A percentile compares a stretch with the other conserved stretches of the same genome.
Conservation (phyloP, 2,329 filamentous ascomycete species). For the Nemania bipapillata region DNA sequence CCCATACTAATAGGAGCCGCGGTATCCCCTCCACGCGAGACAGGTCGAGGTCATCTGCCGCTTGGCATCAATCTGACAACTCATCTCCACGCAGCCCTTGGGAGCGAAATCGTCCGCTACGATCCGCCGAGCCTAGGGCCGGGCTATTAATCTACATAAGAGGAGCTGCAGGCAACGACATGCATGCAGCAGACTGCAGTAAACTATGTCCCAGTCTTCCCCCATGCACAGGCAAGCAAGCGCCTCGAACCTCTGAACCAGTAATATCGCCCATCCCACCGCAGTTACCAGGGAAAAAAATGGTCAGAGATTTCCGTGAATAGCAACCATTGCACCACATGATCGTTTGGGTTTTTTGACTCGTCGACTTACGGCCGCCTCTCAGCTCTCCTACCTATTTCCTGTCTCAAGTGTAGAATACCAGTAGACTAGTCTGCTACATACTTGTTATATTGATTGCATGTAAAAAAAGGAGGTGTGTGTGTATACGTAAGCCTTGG, state of each 20-base stretch:
- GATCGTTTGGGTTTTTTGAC: slow-evolving; percentile 33
- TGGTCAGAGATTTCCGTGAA: slow-evolving; percentile 32
- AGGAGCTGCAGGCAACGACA: slow-evolving; percentile 36
- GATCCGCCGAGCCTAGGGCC: slow-evolving; percentile 36
- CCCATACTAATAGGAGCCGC: slow-evolving; percentile 19
- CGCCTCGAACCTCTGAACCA: slow-evolving; percentile 30
- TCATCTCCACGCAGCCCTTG: slow-evolving; percentile 29
- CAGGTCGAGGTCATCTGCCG: slow-evolving; percentile 35
- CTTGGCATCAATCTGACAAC: slow-evolving; percentile 35
- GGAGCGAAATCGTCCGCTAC: slow-evolving; percentile 27
- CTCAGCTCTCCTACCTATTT: slow-evolving; percentile 25
- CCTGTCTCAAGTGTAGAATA: too few relatives aligned
- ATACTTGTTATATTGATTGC: too few relatives aligned
- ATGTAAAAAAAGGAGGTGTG: background rate
- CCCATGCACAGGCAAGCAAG: slow-evolving; percentile 32
- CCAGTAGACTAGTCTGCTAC: too few relatives aligned
- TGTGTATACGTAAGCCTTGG: background rate
- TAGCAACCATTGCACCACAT: slow-evolving; percentile 37
- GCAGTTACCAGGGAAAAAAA: slow-evolving; percentile 27
- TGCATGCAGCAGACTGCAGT: slow-evolving; percentile 40
- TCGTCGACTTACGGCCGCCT: slow-evolving; percentile 20
- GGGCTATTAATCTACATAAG: slow-evolving; percentile 28
- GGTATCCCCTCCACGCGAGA: slow-evolving; percentile 21
- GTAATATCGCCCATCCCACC: slow-evolving; percentile 32
- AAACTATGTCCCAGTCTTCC: slow-evolving; percentile 29